Evolutionary conservation across 805 yeast genomes (phyloP).

Genomic region (Candida broadrunensis): DNA sequence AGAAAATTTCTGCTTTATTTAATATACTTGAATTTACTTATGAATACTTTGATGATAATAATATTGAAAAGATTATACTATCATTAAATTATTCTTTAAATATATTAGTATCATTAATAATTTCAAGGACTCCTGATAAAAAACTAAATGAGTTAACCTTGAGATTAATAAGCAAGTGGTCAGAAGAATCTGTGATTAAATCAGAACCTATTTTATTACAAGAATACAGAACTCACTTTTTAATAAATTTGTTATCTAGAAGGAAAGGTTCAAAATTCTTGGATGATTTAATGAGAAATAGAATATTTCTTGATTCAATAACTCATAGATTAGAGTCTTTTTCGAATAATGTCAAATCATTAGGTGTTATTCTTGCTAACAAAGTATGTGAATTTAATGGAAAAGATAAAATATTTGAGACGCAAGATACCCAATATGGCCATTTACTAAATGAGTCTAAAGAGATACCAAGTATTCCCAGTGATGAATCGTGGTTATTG

Average conservation of each 20-base stretch:
- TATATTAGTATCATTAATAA: conserved; percentile 12
- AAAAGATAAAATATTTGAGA: conserved; percentile 28
- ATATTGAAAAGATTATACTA: conserved; percentile 6
- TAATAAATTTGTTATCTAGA: conserved; percentile 33
- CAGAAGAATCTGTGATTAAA: conserved; percentile 30
- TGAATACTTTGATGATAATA: conserved; percentile 5
- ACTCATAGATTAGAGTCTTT: conserved; percentile 53
- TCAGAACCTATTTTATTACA: conserved; percentile 43
- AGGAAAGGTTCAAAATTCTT: conserved; percentile 13
- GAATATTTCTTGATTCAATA: conserved; percentile 47
- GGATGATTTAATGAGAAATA: conserved; percentile 27
- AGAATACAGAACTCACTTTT: conserved; percentile 44
- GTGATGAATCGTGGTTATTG: conserved; percentile 18
- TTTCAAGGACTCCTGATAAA: conserved; percentile 2
- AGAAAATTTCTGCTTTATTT: conserved; percentile 15
- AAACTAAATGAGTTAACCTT: conserved; percentile 4
- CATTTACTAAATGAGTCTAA: conserved; percentile 13
- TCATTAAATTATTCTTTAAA: conserved; percentile 20
- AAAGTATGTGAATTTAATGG: conserved; percentile 32
- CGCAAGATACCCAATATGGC: conserved; percentile 23
- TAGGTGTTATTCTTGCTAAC: conserved; percentile 62
- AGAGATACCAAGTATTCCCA: background rate
- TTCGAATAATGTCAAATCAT: conserved; percentile 40
- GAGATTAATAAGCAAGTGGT: conserved; percentile 14
- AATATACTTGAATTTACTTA: conserved; percentile 12